These are phyloP conservation scores for Globisporangium polare DNA, from an alignment of 352 stramenopile species.

Conservation along the genomic window DNA sequence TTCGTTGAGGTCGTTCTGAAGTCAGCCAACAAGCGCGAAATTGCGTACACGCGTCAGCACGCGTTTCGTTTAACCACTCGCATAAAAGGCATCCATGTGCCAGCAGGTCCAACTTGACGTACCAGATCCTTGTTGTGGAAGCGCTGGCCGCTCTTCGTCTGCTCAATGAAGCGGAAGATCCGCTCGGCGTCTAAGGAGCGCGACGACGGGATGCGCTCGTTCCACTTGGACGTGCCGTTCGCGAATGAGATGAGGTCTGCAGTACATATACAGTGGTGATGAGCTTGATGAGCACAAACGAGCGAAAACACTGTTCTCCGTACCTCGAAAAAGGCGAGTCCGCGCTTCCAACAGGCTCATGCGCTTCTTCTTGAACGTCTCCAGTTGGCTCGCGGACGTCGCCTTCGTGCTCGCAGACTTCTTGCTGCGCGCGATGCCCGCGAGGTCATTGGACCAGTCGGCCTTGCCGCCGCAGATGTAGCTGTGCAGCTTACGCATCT, in stretches of 20 bases:
- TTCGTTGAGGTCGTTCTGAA: constrained; percentile 76
- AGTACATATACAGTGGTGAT: neutral
- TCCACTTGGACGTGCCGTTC: constrained; percentile 65
- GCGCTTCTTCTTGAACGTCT: constrained; percentile 32
- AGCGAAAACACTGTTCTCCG: no score
- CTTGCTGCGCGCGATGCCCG: neutral
- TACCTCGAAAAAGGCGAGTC: constrained; percentile 29
- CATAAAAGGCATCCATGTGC: no score
- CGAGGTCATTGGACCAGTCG: constrained; percentile 54
- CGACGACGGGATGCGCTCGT: constrained; percentile 45
- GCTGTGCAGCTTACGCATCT: constrained; percentile 49
- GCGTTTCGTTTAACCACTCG: no score
- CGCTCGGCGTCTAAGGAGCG: constrained; percentile 47
- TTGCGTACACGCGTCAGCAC: neutral
- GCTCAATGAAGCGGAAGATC: constrained; percentile 68
- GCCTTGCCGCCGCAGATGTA: constrained; percentile 63
- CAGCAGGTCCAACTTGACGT: no score
- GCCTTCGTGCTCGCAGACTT: constrained; percentile 2
- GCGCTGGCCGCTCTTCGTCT: constrained; percentile 55
- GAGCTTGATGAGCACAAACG: neutral
- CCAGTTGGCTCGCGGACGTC: constrained; percentile 15
- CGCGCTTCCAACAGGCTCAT: constrained; percentile 57
- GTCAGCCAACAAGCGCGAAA: neutral
- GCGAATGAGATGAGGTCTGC: constrained; percentile 60
- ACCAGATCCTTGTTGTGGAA: constrained; percentile 61